Percentiles rank a stretch among this genome's conserved stretches.
Evolutionary conservation across 2,329 filamentous ascomycete genomes (phyloP).

Genomic region (Conoideocrella luteorostrata): DNA sequence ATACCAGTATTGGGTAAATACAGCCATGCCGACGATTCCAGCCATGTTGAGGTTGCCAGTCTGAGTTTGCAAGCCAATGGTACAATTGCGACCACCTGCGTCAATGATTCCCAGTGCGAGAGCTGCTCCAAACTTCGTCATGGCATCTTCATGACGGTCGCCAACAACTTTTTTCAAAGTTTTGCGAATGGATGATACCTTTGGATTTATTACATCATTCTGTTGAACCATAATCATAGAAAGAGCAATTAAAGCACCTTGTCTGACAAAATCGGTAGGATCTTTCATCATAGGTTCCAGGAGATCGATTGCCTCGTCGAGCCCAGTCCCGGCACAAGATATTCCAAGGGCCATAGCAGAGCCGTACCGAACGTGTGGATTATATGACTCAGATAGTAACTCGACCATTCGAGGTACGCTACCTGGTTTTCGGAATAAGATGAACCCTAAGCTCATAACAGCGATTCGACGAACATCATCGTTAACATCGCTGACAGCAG

Average conservation of each 20-base stretch:
- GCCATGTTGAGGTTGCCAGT: conserved; percentile 98
- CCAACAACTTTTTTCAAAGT: conserved; percentile 88
- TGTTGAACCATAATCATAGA: conserved; percentile 99
- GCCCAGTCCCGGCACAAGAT: conserved; percentile 90
- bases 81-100: conserved; percentile 95
- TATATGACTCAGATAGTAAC: conserved; percentile 95
- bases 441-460: conserved; percentile 97
- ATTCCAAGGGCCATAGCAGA: conserved; percentile 98
- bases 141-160: conserved; percentile 95
- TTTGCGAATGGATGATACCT: conserved; percentile 85
- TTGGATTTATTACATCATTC: conserved; percentile 97
- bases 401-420: conserved; percentile 99
- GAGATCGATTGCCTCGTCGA: conserved; percentile 93
- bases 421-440: conserved; percentile 94
- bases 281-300: conserved; percentile 99
- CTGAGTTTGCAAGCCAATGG: conserved; percentile 94
- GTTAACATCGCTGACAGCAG: conserved; percentile 95
- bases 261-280: conserved; percentile 94
- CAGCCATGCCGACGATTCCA: conserved; percentile 93
- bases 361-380: conserved; percentile 95
- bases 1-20: conserved; percentile 99
- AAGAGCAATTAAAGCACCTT: conserved; percentile 88
- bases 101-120: conserved; percentile 95
- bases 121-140: conserved; percentile 97
- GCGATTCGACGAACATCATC: conserved; percentile 94